phyloP scores from a whole-genome alignment of 2,329 filamentous ascomycete genomes.

The Dichotomopilus funicola region DNA sequence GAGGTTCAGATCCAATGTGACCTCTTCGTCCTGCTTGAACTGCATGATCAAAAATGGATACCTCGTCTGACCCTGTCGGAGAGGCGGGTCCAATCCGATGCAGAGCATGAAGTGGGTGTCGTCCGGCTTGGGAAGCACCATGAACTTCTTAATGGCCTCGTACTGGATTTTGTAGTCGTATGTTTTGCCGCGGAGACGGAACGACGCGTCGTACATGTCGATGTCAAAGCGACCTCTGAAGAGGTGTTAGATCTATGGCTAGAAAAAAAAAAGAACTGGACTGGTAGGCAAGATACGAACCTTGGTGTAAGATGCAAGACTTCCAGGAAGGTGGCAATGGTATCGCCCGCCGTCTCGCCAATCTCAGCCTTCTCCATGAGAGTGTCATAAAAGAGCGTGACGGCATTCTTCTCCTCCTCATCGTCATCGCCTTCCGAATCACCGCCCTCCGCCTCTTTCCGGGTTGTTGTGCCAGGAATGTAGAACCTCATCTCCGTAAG shows the following conservation, averaged over 20 bases:
- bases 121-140: slow-evolving; percentile 97
- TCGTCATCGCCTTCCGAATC: slow-evolving; percentile 62
- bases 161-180: slow-evolving; percentile 99
- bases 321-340: slow-evolving; percentile 94
- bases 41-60: slow-evolving; percentile 99
- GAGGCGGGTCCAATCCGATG: slow-evolving; percentile 86
- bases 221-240: slow-evolving; percentile 95
- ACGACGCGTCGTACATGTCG: slow-evolving; percentile 98
- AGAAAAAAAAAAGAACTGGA: background rate
- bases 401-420: slow-evolving; percentile 87
- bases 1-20: slow-evolving; percentile 93
- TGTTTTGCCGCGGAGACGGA: slow-evolving; percentile 94
- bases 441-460: slow-evolving; percentile 66
- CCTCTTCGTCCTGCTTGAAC: slow-evolving; percentile 95
- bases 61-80: slow-evolving; percentile 93
- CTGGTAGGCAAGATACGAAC: slow-evolving; percentile 36
- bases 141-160: slow-evolving; percentile 96
- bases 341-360: slow-evolving; percentile 97
- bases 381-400: slow-evolving; percentile 95
- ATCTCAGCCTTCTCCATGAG: slow-evolving; percentile 98
- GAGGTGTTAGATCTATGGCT: background rate
- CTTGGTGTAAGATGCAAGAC: slow-evolving; percentile 93
- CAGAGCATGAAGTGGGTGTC: slow-evolving; percentile 93
- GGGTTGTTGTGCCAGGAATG: slow-evolving; percentile 82
- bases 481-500: slow-evolving; percentile 99